phyloP scores from a whole-genome alignment of 306 rosid genomes.

The Ceratonia siliqua region DNA sequence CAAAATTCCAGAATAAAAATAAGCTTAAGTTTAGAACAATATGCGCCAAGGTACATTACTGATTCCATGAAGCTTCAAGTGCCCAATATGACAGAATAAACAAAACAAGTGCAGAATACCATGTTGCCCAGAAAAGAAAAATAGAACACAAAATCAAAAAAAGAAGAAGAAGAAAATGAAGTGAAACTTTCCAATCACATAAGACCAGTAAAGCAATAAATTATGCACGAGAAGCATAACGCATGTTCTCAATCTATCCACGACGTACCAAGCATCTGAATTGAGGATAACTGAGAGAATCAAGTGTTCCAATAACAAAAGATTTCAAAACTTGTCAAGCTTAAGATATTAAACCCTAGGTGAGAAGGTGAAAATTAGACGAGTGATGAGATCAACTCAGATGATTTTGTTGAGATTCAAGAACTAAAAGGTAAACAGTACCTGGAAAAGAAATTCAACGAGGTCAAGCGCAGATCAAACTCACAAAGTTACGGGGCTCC shows the following conservation, averaged over 20 bases:
- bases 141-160: no score
- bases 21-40: neutral
- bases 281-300: neutral
- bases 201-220: no score
- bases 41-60: neutral
- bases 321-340: neutral
- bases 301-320: neutral
- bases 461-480: neutral
- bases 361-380: neutral
- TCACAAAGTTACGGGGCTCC: neutral
- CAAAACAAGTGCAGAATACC: neutral
- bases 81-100: neutral
- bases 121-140: neutral
- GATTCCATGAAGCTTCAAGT: neutral
- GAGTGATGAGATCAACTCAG: neutral
- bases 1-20: neutral
- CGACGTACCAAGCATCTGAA: neutral
- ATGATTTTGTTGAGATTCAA: neutral
- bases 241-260: neutral
- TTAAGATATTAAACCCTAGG: conserved; percentile 26
- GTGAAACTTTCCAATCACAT: neutral
- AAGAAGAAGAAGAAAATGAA: neutral
- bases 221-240: no score
- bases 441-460: neutral
- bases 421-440: neutral